Percentiles rank a stretch among this genome's conserved stretches.
These are phyloP conservation scores for Trichocladium antarcticum DNA, from an alignment of 495 filamentous ascomycete genomes.

Conservation along the genomic window DNA sequence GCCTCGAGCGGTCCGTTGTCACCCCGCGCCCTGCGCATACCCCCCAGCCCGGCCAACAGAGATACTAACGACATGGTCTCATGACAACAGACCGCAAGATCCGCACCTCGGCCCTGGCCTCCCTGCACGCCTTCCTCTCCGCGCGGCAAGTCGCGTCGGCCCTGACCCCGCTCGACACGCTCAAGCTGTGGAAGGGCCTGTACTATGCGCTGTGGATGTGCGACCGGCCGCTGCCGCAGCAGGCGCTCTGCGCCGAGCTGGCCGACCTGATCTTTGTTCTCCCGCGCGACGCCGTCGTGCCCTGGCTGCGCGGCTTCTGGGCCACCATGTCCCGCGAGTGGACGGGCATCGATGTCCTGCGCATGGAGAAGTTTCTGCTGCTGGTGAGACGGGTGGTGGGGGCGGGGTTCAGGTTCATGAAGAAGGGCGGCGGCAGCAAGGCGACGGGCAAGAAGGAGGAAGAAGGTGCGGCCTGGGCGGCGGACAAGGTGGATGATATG, in stretches of 20 bases:
- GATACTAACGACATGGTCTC: background rate
- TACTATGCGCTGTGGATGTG: constrained; percentile 97
- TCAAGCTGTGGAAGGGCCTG: constrained; percentile 94
- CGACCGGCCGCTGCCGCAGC: constrained; percentile 77
- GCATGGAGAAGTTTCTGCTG: constrained; percentile 88
- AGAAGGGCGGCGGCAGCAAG: constrained; percentile 14
- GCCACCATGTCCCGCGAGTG: constrained; percentile 75
- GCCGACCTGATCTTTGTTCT: constrained; percentile 60
- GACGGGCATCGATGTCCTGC: constrained; percentile 66
- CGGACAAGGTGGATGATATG: constrained; percentile 25
- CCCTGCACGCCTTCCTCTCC: constrained; percentile 69
- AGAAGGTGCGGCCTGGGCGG: constrained; percentile 21
- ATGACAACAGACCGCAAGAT: constrained; percentile 57
- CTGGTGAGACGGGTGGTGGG: constrained; percentile 68
- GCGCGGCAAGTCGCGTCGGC: constrained; percentile 38
- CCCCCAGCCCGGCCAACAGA: background rate
- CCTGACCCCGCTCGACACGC: constrained; percentile 61
- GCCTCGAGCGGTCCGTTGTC: constrained; percentile 38
- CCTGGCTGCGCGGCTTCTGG: constrained; percentile 75
- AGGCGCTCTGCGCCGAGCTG: constrained; percentile 67
- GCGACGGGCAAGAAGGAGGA: constrained; percentile 18
- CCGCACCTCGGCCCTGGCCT: constrained; percentile 69
- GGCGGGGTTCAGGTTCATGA: constrained; percentile 51
- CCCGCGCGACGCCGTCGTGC: constrained; percentile 46
- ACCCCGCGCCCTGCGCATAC: background rate